Evolutionary conservation across 1,284 basidiomycete species (phyloP).

Genomic region (Ceratobasidium sp.): DNA sequence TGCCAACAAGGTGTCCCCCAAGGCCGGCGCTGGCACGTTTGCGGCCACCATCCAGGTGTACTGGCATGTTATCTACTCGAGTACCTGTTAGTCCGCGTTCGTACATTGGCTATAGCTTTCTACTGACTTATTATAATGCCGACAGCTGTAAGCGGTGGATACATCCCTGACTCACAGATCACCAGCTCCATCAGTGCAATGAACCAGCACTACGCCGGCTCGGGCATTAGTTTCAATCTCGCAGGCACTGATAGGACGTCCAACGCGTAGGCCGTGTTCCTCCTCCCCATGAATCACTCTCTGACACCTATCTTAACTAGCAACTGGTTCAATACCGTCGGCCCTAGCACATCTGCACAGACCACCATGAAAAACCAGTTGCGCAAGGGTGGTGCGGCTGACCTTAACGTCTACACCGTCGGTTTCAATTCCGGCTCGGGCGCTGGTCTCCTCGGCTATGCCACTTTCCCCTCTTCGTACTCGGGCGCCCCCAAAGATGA

Average conservation of each 20-base stretch:
- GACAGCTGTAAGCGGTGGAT: conserved; percentile 35
- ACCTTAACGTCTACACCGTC: conserved; percentile 43
- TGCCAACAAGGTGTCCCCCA: conserved; percentile 21
- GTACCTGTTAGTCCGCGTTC: conserved; percentile 2
- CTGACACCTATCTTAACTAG: no score
- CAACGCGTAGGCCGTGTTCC: not conserved
- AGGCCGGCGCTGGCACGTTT: conserved; percentile 3
- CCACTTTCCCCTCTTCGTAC: conserved; percentile 45
- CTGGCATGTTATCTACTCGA: conserved; percentile 46
- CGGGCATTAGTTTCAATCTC: no score
- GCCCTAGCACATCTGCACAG: conserved; percentile 59
- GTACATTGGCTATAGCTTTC: not conserved
- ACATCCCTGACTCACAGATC: conserved; percentile 46
- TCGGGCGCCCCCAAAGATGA: conserved; percentile 49
- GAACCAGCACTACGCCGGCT: conserved; percentile 52
- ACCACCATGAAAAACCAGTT: conserved; percentile 63
- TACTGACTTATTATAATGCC: not conserved
- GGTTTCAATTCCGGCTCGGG: conserved; percentile 45
- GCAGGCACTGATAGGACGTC: not conserved
- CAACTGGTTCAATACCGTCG: conserved; percentile 50
- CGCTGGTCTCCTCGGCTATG: conserved; percentile 49
- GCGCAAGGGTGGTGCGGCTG: conserved; percentile 35
- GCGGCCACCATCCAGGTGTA: conserved; percentile 42
- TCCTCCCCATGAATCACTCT: not conserved
- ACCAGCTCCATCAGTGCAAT: conserved; percentile 51